phyloP scores from a whole-genome alignment of 2,329 filamentous ascomycete genomes.

The Pyricularia grisea region DNA sequence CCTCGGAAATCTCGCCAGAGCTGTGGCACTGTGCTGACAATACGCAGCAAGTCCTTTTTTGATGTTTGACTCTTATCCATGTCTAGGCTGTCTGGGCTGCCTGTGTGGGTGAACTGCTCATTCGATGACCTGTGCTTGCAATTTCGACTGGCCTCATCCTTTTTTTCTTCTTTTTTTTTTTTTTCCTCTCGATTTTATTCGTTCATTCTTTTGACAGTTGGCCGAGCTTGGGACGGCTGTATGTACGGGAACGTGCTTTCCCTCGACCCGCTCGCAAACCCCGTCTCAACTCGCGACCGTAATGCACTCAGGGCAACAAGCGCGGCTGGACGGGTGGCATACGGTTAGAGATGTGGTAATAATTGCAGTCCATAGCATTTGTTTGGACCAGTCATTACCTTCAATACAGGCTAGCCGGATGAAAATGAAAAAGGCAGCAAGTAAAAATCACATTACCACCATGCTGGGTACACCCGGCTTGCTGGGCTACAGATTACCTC shows the following conservation, averaged over 20 bases:
- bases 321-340: not conserved
- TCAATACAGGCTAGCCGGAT: not conserved
- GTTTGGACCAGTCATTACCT: not conserved
- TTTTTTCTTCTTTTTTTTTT: not conserved
- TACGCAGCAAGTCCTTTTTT: not conserved
- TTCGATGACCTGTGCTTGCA: not conserved
- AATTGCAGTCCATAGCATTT: not conserved
- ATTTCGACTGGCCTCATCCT: not conserved
- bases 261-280: not conserved
- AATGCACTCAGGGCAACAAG: not conserved
- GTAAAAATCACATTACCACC: not conserved
- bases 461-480: not conserved
- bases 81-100: not conserved
- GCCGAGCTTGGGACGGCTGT: not conserved
- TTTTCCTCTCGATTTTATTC: not conserved
- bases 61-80: not conserved
- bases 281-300: not conserved
- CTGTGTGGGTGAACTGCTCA: not conserved
- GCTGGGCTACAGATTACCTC: not conserved
- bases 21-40: not conserved
- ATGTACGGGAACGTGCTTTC: not conserved
- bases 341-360: no score
- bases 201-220: not conserved
- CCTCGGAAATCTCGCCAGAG: no score
- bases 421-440: not conserved